Evolutionary conservation across 2,329 filamentous ascomycete species (phyloP), one percentile per base, ranked within the genome.

Genomic region (Karstenula rhodostoma): DNA sequence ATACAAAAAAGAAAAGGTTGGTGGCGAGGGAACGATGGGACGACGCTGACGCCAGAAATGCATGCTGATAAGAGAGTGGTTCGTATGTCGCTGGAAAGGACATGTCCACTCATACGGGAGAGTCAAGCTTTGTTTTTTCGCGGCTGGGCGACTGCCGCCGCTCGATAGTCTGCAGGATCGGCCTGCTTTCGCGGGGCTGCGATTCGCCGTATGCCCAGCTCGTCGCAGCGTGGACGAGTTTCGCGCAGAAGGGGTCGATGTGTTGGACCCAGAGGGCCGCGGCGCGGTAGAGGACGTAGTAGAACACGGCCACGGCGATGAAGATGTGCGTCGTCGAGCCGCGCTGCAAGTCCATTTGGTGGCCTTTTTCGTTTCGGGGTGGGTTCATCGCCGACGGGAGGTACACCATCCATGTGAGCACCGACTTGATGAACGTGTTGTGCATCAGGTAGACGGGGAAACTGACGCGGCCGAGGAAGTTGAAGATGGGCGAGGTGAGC

Each of bases 391-490:
- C 75, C 4, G 73, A 76, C 0, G 74, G 75, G 3, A 78, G 70
- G 58, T 77, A 89, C 13, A 88, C 76, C 79, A 89, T 82, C 85
- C 86, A 89, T 27, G 85, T 84, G 15, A 89, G 78, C 8, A 88
- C 73, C 25, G 83, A 85, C 58, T 87, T 84, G 66, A 89, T 82
- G 32, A 89, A 79, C 0, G 84, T 83, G 44, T 87, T 87, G 73
- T 90, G 87, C 22, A 89, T 76, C 7, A 90, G 81, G 67, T 89
- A 89, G 15, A 90, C 85, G 1, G 87, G 86, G 67, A 89, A 89
- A 47, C 85, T 87, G 76, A 89, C 84, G 68, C 85, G 85, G 47
- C 87, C 87, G 13, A 89, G 82, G 83, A 86, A 89, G 47, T 87
- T 80, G 46, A 89, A 82, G 57, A 82, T 80, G 33, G 81, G 82